phyloP scores from a whole-genome alignment of 148 eudicot genomes.

The Polygonum aviculare region DNA sequence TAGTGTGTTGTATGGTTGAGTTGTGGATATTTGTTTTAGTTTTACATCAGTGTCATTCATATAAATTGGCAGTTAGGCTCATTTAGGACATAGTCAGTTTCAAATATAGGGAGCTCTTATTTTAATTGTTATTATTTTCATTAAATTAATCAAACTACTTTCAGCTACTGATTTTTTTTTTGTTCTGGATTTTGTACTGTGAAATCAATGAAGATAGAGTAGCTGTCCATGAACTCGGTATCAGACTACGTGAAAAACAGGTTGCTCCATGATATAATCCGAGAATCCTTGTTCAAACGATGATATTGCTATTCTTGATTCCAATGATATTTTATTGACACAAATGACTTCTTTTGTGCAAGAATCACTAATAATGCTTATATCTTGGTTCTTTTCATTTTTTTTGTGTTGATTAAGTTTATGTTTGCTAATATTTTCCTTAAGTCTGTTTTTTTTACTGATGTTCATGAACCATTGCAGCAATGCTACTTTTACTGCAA shows the following conservation, averaged over 20 bases:
- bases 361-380: background rate
- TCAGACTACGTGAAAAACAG: constrained; percentile 43
- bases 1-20: no score
- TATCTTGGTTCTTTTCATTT: background rate
- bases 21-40: no score
- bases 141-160: background rate
- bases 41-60: no score
- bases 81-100: no score
- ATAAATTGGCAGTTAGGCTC: background rate
- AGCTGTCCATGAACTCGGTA: constrained; percentile 26
- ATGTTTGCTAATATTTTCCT: background rate
- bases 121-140: no score
- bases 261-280: constrained; percentile 55
- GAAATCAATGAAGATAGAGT: constrained; percentile 41
- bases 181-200: background rate
- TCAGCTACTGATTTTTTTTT: background rate
- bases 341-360: background rate
- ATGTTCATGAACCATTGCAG: constrained; percentile 28
- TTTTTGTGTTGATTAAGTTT: background rate
- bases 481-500: constrained; percentile 39
- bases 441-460: background rate
- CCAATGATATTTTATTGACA: background rate
- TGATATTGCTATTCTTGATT: no score
- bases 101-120: no score
- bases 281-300: constrained; percentile 25